A percentile compares a stretch with the other conserved stretches of the same genome.
phyloP scores from a whole-genome alignment of 2,329 filamentous ascomycete species.

The Teratosphaeriaceae sp. region DNA sequence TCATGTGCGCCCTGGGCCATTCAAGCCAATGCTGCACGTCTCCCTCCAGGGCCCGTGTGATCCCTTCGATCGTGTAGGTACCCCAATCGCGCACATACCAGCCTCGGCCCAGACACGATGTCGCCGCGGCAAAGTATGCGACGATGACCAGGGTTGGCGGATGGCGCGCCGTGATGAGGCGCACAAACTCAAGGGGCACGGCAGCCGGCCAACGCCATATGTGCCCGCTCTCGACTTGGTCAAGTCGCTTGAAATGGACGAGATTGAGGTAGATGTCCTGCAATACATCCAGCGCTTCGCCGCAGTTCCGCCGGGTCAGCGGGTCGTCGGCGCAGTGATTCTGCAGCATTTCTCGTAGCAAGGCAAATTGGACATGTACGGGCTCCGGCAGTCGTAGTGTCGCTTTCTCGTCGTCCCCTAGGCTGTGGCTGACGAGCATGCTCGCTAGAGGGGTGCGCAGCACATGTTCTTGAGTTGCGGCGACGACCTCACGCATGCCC shows the following conservation, averaged over 20 bases:
- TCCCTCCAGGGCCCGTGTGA: conserved; percentile 12
- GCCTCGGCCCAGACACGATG: conserved; percentile 8
- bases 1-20: conserved; percentile 18
- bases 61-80: conserved; percentile 15
- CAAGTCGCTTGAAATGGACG: not conserved
- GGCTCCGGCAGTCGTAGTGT: not conserved
- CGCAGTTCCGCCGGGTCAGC: conserved; percentile 11
- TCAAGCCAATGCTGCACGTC: conserved; percentile 16
- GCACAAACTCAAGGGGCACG: conserved; percentile 6
- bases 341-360: not conserved
- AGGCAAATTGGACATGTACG: not conserved
- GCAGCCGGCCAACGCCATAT: not conserved
- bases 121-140: conserved; percentile 18
- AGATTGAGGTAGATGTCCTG: conserved; percentile 2
- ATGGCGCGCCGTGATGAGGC: conserved; percentile 12
- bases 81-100: conserved; percentile 20
- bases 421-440: not conserved
- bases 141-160: conserved; percentile 19
- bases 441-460: not conserved
- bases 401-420: not conserved
- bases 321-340: no score
- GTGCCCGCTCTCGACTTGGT: not conserved
- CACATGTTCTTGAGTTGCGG: not conserved
- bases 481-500: conserved; percentile 2
- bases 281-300: not conserved